Evolutionary conservation across 2,329 filamentous ascomycete species (phyloP), one percentile per base, ranked within the genome.

Genomic region (Dichotomopilus funicola): DNA sequence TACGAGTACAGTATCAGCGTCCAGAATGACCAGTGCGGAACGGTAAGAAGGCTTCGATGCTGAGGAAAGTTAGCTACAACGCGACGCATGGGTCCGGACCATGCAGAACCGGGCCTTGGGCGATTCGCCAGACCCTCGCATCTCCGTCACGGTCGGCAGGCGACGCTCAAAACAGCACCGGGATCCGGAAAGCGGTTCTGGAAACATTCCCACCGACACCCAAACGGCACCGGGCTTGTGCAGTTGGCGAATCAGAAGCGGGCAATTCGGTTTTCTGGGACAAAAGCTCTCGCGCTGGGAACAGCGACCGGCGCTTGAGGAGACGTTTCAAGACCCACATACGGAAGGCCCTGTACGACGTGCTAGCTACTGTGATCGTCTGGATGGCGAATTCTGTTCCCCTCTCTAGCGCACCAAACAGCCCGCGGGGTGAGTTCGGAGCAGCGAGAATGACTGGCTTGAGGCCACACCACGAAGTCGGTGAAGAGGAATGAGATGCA

Each of bases 401-500:
- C 46, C 49, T 47, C 48, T 13, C 34, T 43, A 33, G 13, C 41
- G 46, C 34, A 41, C 42, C 42, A 53, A 56, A 49, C 37, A 51
- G 58, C 13, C 38, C 41, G 42, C 40, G 40, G 43, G 50, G 53
- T 49, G 38, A 44, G 37, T 55, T 11, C 38, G 35, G 46, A 31
- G 37, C 41, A 44, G 13, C 34, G 51, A 53, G 61, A 65, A 62
- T 63, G 67, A 67, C 62, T 66, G 67, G 68, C 60, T 63, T 53
- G 59, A 60, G 59, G 57, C 54, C 59, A 64, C 62, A 67, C 67
- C 65, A 69, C 62, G 64, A 71, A 73, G 73, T 75, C 73, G 73
- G 73, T 75, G 72, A 75, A 69, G 63, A 65, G 63, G 63, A 63
- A 71, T 72, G 71, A 73, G 71, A 61, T 75, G 72, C 72, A 75